These are phyloP conservation scores for Boletus sp. DNA, from an alignment of 768 basidiomycete species.

Conservation along the genomic window DNA sequence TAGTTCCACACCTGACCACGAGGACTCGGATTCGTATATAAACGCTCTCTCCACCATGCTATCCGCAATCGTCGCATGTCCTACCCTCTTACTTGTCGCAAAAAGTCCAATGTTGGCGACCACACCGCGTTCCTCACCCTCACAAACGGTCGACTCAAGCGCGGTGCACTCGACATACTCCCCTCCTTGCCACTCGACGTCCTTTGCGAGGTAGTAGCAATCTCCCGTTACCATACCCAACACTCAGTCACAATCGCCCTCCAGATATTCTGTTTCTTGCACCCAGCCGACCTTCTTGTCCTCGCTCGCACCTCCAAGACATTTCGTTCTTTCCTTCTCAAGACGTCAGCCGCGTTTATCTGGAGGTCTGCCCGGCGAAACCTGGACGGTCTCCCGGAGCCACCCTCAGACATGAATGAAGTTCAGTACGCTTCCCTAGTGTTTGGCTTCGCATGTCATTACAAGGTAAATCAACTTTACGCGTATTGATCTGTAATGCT, in stretches of 20 bases:
- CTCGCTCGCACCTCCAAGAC: slow-evolving; percentile 42
- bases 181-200: slow-evolving; percentile 33
- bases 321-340: slow-evolving; percentile 40
- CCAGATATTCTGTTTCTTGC: slow-evolving; percentile 44
- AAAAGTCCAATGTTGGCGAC: not conserved
- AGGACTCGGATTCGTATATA: not conserved
- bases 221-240: not conserved
- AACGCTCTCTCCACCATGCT: not conserved
- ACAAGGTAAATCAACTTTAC: slow-evolving; percentile 13
- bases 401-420: slow-evolving; percentile 45
- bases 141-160: slow-evolving; percentile 6
- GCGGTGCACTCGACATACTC: slow-evolving; percentile 28
- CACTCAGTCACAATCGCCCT: not conserved
- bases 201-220: slow-evolving; percentile 27
- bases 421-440: slow-evolving; percentile 48
- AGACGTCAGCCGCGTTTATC: slow-evolving; percentile 27
- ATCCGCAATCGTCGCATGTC: slow-evolving; percentile 5
- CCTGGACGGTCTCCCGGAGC: slow-evolving; percentile 41
- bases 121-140: not conserved
- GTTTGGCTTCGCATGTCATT: slow-evolving; percentile 47
- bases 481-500: not conserved
- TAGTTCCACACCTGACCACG: not conserved
- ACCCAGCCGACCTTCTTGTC: slow-evolving; percentile 43
- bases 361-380: slow-evolving; percentile 35
- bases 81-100: not conserved